Percentiles rank a stretch among this genome's conserved stretches.
These are phyloP conservation scores for Arthrobotrys conoides DNA, from an alignment of 2,329 filamentous ascomycete species.

Conservation along the genomic window DNA sequence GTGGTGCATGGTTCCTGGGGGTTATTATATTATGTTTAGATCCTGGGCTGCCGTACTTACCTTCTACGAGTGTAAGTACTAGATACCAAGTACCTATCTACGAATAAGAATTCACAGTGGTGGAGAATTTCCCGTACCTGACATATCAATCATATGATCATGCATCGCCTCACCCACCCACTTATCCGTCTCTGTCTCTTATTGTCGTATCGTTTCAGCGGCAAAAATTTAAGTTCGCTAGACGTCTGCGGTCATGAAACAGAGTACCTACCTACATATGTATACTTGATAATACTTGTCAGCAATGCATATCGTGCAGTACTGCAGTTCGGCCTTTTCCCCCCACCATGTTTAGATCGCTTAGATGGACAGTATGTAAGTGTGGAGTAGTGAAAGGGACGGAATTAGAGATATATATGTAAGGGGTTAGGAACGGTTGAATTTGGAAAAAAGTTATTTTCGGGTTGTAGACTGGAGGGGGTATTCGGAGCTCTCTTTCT, in stretches of 20 bases:
- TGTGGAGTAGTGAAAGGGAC: not conserved
- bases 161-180: conserved; percentile 1
- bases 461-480: not conserved
- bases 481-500: not conserved
- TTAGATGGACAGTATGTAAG: not conserved
- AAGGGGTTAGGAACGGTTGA: conserved; percentile 9
- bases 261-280: not conserved
- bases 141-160: not conserved
- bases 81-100: not conserved
- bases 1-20: not conserved
- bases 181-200: not conserved
- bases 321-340: not conserved
- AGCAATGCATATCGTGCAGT: not conserved
- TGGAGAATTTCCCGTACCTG: not conserved
- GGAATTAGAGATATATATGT: conserved; percentile 28
- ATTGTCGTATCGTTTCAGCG: not conserved
- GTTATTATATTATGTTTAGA: not conserved
- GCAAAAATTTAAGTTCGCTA: too few species aligned
- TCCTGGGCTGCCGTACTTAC: not conserved
- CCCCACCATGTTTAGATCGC: conserved; percentile 1
- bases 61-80: too few species aligned
- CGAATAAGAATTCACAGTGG: not conserved
- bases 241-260: conserved; percentile 29
- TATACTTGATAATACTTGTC: too few species aligned
- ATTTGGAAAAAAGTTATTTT: conserved; percentile 6